Conservation (phyloP, 2,329 filamentous ascomycete genomes). For the Exophiala sideris region DNA sequence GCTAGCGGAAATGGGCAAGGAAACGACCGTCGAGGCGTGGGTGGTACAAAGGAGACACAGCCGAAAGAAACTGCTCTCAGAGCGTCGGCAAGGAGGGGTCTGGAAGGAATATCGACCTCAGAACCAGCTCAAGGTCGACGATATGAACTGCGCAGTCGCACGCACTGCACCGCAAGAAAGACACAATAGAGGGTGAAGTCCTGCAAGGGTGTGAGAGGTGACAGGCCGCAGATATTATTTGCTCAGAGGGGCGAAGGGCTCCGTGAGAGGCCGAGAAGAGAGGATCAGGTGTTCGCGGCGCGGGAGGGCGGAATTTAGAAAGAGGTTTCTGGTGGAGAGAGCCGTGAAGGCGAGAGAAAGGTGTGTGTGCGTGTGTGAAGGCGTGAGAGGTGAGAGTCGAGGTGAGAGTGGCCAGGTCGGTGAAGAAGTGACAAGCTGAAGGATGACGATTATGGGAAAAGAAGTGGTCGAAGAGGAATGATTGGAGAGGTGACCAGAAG, state of each 20-base stretch:
- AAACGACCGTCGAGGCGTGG: constrained; percentile 23
- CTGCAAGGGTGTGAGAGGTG: constrained; percentile 22
- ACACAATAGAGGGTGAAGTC: constrained; percentile 17
- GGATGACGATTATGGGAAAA: constrained; percentile 27
- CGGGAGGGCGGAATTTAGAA: constrained; percentile 17
- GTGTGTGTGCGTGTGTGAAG: constrained; percentile 27
- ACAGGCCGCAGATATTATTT: constrained; percentile 22
- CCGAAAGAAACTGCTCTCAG: constrained; percentile 18
- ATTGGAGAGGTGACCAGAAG: constrained; percentile 22
- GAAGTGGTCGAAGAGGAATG: constrained; percentile 28
- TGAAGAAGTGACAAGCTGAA: constrained; percentile 30
- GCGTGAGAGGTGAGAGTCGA: constrained; percentile 26
- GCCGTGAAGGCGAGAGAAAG: constrained; percentile 13
- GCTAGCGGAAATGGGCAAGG: constrained; percentile 24
- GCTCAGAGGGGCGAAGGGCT: constrained; percentile 12
- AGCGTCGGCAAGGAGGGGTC: constrained; percentile 12
- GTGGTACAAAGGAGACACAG: constrained; percentile 11
- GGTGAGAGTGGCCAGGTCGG: constrained; percentile 30
- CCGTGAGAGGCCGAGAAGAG: constrained; percentile 14
- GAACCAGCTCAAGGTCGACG: constrained; percentile 20
- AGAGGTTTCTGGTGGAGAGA: background rate
- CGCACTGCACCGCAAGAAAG: constrained; percentile 15
- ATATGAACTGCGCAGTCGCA: constrained; percentile 16
- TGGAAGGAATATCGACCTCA: constrained; percentile 15
- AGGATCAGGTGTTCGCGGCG: constrained; percentile 24